Evolutionary conservation across 2,329 filamentous ascomycete species (phyloP).

Genomic region (Neoarthrinium moseri): DNA sequence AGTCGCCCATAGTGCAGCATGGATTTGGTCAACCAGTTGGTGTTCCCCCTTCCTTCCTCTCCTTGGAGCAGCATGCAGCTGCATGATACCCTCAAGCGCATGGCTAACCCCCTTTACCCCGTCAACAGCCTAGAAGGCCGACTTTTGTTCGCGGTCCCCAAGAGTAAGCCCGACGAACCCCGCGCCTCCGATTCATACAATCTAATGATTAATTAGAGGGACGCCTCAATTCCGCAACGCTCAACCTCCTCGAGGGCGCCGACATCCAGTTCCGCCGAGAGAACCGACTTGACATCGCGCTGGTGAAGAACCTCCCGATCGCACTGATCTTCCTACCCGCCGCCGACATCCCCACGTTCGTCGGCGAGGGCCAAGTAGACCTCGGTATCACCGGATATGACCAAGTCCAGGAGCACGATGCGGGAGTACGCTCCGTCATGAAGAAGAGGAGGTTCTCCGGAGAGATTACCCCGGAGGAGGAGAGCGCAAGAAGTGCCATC

Average conservation of each 20-base stretch:
- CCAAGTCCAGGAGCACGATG: constrained; percentile 88
- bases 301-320: constrained; percentile 95
- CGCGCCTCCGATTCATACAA: background rate
- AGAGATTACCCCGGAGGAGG: constrained; percentile 38
- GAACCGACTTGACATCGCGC: constrained; percentile 91
- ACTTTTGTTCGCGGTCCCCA: constrained; percentile 94
- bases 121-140: constrained; percentile 78
- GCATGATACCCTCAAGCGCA: constrained; percentile 6
- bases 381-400: constrained; percentile 93
- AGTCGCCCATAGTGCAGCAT: too few relatives aligned
- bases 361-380: constrained; percentile 90
- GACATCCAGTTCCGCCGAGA: constrained; percentile 97
- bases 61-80: background rate
- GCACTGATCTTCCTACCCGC: constrained; percentile 96
- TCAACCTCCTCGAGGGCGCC: constrained; percentile 88
- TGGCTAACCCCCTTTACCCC: constrained; percentile 32
- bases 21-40: constrained; percentile 56
- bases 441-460: constrained; percentile 48
- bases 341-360: constrained; percentile 95
- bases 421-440: constrained; percentile 50
- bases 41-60: constrained; percentile 13
- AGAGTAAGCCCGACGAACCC: constrained; percentile 65
- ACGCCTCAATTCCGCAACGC: constrained; percentile 80
- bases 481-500: constrained; percentile 42
- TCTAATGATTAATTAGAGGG: constrained; percentile 63